Evolutionary conservation across 345 rosid genomes (phyloP).

Genomic region (Melaleuca quinquenervia): DNA sequence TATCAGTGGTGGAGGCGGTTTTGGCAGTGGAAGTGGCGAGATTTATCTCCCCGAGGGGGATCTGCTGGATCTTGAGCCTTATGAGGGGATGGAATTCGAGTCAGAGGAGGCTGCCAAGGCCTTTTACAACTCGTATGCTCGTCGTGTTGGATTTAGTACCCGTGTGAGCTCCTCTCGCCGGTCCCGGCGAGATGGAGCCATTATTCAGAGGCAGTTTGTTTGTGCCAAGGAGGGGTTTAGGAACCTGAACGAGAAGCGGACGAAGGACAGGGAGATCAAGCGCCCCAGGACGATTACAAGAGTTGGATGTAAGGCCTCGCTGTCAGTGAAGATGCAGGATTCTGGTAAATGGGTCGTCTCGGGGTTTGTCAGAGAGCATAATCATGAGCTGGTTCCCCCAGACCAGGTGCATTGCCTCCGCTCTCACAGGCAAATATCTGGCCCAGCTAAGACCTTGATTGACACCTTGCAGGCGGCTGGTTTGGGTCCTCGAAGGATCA

Average conservation of each 20-base stretch:
- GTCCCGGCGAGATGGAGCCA: conserved; percentile 44
- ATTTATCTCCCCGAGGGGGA: conserved; percentile 28
- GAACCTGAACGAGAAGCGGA: conserved; percentile 34
- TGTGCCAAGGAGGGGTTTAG: conserved; percentile 48
- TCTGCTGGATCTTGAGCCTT: conserved; percentile 36
- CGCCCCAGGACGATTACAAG: conserved; percentile 32
- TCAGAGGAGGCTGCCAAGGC: conserved; percentile 52
- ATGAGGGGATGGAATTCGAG: conserved; percentile 46
- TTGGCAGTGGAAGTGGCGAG: conserved; percentile 11
- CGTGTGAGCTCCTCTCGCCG: conserved; percentile 51
- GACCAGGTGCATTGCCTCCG: conserved; percentile 41
- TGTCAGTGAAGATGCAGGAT: conserved; percentile 37
- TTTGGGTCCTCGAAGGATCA: conserved; percentile 37
- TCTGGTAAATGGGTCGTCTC: conserved; percentile 43
- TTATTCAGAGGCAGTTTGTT: conserved; percentile 41
- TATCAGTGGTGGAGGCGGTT: neutral
- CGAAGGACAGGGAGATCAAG: conserved; percentile 40
- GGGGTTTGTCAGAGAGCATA: conserved; percentile 26
- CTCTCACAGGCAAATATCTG: conserved; percentile 38
- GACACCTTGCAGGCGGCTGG: conserved; percentile 48
- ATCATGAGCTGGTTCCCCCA: conserved; percentile 36
- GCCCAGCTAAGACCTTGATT: conserved; percentile 36
- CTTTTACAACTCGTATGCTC: conserved; percentile 42
- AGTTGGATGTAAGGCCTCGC: conserved; percentile 33
- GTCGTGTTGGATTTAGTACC: conserved; percentile 49